Conservation (phyloP, 2,329 filamentous ascomycete species). For the Talaromyces sp. region DNA sequence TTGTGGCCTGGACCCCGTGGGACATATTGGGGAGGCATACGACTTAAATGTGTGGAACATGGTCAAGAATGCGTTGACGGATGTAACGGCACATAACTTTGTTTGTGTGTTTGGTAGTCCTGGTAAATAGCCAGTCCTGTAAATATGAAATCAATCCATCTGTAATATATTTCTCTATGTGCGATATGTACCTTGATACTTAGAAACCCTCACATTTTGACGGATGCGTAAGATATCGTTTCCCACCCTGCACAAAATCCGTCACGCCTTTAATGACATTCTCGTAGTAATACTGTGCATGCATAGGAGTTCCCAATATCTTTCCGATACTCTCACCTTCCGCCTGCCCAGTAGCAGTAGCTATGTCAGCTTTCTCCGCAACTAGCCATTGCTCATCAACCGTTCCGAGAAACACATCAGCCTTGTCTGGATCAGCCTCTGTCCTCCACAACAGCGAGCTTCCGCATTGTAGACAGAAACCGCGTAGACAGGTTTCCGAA, state of each 20-base stretch:
- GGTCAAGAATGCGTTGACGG: constrained; percentile 36
- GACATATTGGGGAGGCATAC: constrained; percentile 39
- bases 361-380: background rate
- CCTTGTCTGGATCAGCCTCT: background rate
- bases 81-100: constrained; percentile 16
- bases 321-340: background rate
- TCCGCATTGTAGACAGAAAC: background rate
- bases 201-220: background rate
- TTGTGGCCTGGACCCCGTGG: constrained; percentile 34
- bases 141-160: background rate
- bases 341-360: background rate
- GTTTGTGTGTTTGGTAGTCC: constrained; percentile 17
- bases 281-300: constrained; percentile 5
- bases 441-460: background rate
- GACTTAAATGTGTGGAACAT: constrained; percentile 40
- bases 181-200: background rate
- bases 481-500: background rate
- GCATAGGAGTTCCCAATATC: background rate
- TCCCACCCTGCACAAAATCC: background rate
- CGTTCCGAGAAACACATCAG: background rate
- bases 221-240: background rate
- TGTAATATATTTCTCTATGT: no score
- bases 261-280: background rate
- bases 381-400: background rate
- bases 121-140: constrained; percentile 2